Conservation (phyloP, 139 green algal genomes). For the Edaphochlamys debaryana region DNA sequence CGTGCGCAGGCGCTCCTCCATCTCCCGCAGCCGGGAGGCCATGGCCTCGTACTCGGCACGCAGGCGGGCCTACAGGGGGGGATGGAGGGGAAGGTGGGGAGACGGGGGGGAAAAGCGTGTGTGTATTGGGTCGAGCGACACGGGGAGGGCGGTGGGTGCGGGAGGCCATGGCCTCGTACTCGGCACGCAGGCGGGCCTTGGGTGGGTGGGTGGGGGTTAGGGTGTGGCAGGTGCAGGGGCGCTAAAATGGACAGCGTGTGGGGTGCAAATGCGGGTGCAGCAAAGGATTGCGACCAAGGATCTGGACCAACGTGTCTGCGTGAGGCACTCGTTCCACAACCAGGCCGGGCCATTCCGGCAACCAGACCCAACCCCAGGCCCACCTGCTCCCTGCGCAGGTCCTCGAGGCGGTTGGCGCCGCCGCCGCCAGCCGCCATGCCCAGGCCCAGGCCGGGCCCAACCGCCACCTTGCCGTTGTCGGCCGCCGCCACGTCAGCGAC, state of each 20-base stretch:
- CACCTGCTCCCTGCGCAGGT: slow-evolving; percentile 48
- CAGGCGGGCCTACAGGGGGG: slow-evolving; percentile 44
- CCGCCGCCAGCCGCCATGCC: neutral
- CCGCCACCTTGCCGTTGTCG: neutral
- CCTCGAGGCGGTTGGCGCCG: slow-evolving; percentile 42
- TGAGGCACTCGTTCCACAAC: no score
- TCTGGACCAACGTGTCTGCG: no score
- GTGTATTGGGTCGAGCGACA: no score
- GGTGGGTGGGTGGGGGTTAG: neutral
- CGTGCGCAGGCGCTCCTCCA: slow-evolving; percentile 42
- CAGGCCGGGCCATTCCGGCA: no score
- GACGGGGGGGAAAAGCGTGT: neutral
- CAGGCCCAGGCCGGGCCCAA: no score
- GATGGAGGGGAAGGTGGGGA: neutral
- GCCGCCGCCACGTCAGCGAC: neutral
- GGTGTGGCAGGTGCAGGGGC: no score
- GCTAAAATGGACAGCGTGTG: no score
- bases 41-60: slow-evolving; percentile 55
- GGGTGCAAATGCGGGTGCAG: no score
- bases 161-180: slow-evolving; percentile 62
- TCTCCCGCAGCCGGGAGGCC: slow-evolving; percentile 54
- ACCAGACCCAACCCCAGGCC: neutral
- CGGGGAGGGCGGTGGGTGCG: no score
- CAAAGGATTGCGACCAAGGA: no score
- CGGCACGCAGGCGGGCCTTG: slow-evolving; percentile 48